Percentiles rank a stretch among this genome's conserved stretches.
Evolutionary conservation across 148 eudicot species (phyloP).

Genomic region (Agrostemma githago): DNA sequence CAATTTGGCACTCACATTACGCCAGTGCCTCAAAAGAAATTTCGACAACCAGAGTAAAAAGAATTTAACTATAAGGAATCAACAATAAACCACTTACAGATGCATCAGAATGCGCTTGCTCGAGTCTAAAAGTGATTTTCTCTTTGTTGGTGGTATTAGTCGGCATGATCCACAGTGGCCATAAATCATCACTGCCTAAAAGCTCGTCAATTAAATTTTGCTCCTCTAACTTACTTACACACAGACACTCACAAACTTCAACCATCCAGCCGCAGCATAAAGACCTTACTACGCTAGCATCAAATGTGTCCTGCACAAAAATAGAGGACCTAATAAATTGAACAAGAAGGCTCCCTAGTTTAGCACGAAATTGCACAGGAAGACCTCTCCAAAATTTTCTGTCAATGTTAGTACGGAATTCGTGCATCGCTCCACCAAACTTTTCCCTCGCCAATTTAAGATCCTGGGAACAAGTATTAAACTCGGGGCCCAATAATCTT

Average conservation of each 20-base stretch:
- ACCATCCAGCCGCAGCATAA: constrained; percentile 62
- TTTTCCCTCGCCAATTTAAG: constrained; percentile 36
- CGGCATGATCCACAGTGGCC: constrained; percentile 69
- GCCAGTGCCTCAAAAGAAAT: not conserved
- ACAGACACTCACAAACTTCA: constrained; percentile 51
- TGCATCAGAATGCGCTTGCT: constrained; percentile 22
- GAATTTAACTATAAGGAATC: not conserved
- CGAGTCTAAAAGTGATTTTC: constrained; percentile 33
- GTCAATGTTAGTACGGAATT: constrained; percentile 39
- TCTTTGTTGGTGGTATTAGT: constrained; percentile 29
- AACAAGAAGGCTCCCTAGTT: constrained; percentile 39
- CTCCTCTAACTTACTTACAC: constrained; percentile 58
- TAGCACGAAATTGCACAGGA: constrained; percentile 30
- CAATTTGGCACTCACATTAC: not conserved
- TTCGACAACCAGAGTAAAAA: not conserved
- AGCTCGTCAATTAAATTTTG: constrained; percentile 64
- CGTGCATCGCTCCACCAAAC: constrained; percentile 50
- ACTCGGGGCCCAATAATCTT: constrained; percentile 27
- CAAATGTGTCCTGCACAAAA: constrained; percentile 41
- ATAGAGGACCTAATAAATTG: constrained; percentile 52
- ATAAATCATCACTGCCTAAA: constrained; percentile 44
- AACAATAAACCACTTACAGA: constrained; percentile 40
- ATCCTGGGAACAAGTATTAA: constrained; percentile 29
- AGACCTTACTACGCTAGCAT: constrained; percentile 38
- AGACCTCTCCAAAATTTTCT: constrained; percentile 42